Percentiles rank a stretch among this genome's conserved stretches.
These are phyloP conservation scores for Boeremia exigua DNA, from an alignment of 2,329 filamentous ascomycete species.

Conservation along the genomic window DNA sequence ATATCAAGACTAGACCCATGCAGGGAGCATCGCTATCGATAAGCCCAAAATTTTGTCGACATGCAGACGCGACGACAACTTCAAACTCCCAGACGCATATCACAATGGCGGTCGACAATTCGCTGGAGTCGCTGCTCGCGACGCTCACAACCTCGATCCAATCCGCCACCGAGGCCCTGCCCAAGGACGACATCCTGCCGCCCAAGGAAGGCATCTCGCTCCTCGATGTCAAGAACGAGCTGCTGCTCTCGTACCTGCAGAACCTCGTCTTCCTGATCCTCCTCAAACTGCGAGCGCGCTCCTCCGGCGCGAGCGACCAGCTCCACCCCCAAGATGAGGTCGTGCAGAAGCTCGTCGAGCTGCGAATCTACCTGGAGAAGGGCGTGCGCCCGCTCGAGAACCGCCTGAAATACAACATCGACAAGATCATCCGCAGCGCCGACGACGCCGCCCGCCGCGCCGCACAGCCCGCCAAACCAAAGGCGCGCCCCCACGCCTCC, in stretches of 20 bases:
- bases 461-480: conserved; percentile 32
- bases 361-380: conserved; percentile 91
- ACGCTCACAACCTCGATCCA: conserved; percentile 67
- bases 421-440: conserved; percentile 88
- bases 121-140: conserved; percentile 49
- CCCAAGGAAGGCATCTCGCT: conserved; percentile 89
- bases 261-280: conserved; percentile 89
- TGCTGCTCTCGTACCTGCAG: conserved; percentile 95
- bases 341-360: conserved; percentile 85
- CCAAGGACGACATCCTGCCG: conserved; percentile 68
- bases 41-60: too few species aligned
- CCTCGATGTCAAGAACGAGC: conserved; percentile 93
- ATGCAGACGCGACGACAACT: too few species aligned
- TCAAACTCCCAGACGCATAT: too few species aligned
- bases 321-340: conserved; percentile 67
- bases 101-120: conserved; percentile 50
- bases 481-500: conserved; percentile 48
- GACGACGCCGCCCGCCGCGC: conserved; percentile 64
- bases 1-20: too few species aligned
- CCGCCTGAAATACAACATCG: conserved; percentile 92
- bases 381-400: conserved; percentile 89
- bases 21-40: too few species aligned
- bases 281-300: conserved; percentile 68
- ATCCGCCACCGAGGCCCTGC: conserved; percentile 59
- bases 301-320: conserved; percentile 40